These are phyloP conservation scores for Chenopodium quinoa DNA, from an alignment of 148 eudicot species.

Conservation along the genomic window DNA sequence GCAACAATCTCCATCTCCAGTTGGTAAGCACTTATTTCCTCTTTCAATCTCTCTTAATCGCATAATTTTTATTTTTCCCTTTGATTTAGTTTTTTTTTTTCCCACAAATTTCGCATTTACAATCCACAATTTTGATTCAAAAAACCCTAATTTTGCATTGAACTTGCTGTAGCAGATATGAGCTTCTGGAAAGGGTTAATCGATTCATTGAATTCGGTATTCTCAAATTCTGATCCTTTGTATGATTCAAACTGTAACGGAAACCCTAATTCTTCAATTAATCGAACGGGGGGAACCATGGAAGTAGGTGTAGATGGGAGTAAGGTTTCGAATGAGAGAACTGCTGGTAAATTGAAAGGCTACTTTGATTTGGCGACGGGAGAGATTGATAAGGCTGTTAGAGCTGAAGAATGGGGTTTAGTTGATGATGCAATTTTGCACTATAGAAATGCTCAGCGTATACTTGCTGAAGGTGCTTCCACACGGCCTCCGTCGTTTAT, in stretches of 20 bases:
- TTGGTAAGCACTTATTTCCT: slow-evolving; percentile 14
- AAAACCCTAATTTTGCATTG: neutral
- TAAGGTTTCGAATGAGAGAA: slow-evolving; percentile 61
- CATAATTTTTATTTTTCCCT: neutral
- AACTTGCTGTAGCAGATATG: slow-evolving; percentile 40
- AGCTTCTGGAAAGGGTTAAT: slow-evolving; percentile 58
- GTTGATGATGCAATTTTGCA: slow-evolving; percentile 69
- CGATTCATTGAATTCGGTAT: slow-evolving; percentile 52
- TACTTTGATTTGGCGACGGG: slow-evolving; percentile 82
- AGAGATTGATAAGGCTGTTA: slow-evolving; percentile 84
- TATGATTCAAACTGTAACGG: slow-evolving; percentile 36
- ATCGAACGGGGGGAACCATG: slow-evolving; percentile 32
- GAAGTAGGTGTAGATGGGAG: slow-evolving; percentile 42
- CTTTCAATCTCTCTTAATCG: neutral
- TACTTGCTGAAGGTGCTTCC: slow-evolving; percentile 66
- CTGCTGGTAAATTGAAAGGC: slow-evolving; percentile 89
- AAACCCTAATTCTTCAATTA: slow-evolving; percentile 45
- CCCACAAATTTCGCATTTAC: neutral
- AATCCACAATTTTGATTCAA: neutral
- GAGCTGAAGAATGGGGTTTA: slow-evolving; percentile 93
- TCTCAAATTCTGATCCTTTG: slow-evolving; percentile 37
- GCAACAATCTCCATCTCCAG: neutral
- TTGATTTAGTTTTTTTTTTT: neutral
- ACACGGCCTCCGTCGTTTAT: slow-evolving; percentile 74
- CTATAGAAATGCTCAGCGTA: slow-evolving; percentile 65